phyloP scores from a whole-genome alignment of 495 filamentous ascomycete genomes.

The Platismatia glauca region DNA sequence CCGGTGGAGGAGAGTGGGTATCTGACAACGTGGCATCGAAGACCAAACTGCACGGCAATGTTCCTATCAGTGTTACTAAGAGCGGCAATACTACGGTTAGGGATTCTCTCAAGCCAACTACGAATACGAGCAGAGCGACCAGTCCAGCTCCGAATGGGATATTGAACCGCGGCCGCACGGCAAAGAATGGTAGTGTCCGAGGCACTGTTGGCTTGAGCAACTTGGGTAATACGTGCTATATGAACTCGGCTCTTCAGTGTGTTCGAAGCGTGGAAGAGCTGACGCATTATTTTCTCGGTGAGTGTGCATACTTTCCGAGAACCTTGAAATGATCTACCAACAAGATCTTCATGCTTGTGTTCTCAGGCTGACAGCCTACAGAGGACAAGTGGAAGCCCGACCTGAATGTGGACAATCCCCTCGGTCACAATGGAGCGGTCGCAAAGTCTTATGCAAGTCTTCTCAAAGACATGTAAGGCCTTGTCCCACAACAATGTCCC shows the following conservation, averaged over 20 bases:
- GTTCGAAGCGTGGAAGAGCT: conserved; percentile 85
- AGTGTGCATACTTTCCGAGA: conserved; percentile 20
- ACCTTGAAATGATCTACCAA: not conserved
- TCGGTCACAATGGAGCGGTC: conserved; percentile 74
- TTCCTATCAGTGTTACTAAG: conserved; percentile 35
- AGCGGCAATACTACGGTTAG: conserved; percentile 26
- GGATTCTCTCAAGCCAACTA: conserved; percentile 32
- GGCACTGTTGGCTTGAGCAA: conserved; percentile 80
- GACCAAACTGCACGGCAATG: conserved; percentile 28
- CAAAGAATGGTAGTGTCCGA: conserved; percentile 52
- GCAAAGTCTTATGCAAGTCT: conserved; percentile 71
- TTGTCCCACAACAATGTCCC: conserved; percentile 26
- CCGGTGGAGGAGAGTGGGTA: conserved; percentile 51
- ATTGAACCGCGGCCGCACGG: conserved; percentile 58
- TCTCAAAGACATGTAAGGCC: conserved; percentile 60
- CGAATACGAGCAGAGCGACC: conserved; percentile 48
- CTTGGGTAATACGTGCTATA: conserved; percentile 95
- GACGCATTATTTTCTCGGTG: conserved; percentile 76
- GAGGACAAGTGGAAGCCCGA: conserved; percentile 63
- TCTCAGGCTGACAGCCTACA: conserved; percentile 29
- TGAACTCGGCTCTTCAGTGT: conserved; percentile 96
- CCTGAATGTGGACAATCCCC: conserved; percentile 72
- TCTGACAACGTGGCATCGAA: conserved; percentile 40
- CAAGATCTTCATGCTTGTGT: not conserved
- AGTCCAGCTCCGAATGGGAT: conserved; percentile 50